A percentile compares a stretch with the other conserved stretches of the same genome.
Conservation (phyloP, 768 basidiomycete genomes). For the Amanita rimosa region DNA sequence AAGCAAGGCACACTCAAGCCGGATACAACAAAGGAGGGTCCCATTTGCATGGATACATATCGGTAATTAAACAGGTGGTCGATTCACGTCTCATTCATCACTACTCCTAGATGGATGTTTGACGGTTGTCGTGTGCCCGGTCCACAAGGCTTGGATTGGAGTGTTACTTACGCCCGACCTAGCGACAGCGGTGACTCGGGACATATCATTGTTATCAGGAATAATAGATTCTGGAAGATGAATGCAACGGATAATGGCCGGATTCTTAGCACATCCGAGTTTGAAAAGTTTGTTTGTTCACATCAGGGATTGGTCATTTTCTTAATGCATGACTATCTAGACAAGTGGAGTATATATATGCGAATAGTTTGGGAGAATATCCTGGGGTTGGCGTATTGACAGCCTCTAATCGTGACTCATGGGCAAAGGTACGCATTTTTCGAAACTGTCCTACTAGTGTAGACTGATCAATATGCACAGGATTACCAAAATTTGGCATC, state of each 20-base stretch:
- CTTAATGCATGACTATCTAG: conserved; percentile 22
- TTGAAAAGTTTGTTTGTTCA: conserved; percentile 39
- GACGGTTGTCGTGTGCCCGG: conserved; percentile 81
- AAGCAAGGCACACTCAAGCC: conserved; percentile 56
- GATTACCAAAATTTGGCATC: conserved; percentile 54
- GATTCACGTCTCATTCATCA: conserved; percentile 1
- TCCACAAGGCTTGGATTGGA: conserved; percentile 65
- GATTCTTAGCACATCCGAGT: conserved; percentile 52
- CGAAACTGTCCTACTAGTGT: not conserved
- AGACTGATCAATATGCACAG: conserved; percentile 20
- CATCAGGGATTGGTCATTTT: not conserved
- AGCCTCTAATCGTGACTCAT: conserved; percentile 72
- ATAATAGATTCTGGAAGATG: conserved; percentile 78
- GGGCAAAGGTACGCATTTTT: conserved; percentile 58
- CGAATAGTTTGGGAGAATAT: conserved; percentile 48
- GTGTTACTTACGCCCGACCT: conserved; percentile 49
- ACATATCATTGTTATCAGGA: conserved; percentile 79
- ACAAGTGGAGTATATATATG: conserved; percentile 63
- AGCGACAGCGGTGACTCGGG: conserved; percentile 53
- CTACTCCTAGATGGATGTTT: conserved; percentile 70
- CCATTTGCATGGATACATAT: conserved; percentile 83
- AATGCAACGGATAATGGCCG: conserved; percentile 42
- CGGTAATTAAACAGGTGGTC: conserved; percentile 31
- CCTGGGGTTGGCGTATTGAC: conserved; percentile 73
- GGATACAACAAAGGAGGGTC: conserved; percentile 56